Base-by-base conservation (phyloP, 2,329 filamentous ascomycete species). In the Domatiomyces catenatus region DNA sequence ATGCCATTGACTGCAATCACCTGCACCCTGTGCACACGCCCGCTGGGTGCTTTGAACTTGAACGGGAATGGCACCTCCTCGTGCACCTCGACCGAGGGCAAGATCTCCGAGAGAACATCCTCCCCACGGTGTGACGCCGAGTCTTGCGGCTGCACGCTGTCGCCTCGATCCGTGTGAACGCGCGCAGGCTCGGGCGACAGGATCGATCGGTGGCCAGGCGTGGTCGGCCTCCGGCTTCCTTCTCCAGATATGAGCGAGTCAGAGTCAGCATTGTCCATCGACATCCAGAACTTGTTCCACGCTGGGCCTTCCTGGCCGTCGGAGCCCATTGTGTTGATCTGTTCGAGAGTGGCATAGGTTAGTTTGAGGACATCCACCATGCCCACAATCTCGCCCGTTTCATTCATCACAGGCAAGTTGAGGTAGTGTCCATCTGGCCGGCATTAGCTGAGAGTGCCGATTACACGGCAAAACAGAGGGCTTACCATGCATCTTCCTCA, bases 271-370 rank as follows among this genome's bases (percentile, higher is more conserved):
- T 93, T 81, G 66, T 96, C 80, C 61, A 98, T 81, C 0, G 92
- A 96, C 58, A 96, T 75, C 92, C 92, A 98, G 72, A 98, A 98
- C 69, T 96, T 98, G 73, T 95, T 96, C 92, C 92, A 98, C 5
- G 92, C 92, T 4, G 92, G 92, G 0, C 92, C 92, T 69, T 98
- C 92, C 60, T 80, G 87, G 64, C 94, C 90, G 43, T 79, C 79
- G 49, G 82, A 88, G 42, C 79, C 81, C 83, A 98, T 96, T 52
- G 86, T 88, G 72, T 96, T 96, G 63, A 83, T 81, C 75, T 83
- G 56, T 69, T 98, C 92, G 49, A 98, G 77, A 4, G 92, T 98
- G 47, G 92, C 92, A 68, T 98, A 98, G 19, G 92, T 98, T 62
- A 98, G 76, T 72, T 96, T 96, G 55, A 98, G 79, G 52, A 98